Conservation (phyloP, 768 basidiomycete species). For the Pleurotus djamor region DNA sequence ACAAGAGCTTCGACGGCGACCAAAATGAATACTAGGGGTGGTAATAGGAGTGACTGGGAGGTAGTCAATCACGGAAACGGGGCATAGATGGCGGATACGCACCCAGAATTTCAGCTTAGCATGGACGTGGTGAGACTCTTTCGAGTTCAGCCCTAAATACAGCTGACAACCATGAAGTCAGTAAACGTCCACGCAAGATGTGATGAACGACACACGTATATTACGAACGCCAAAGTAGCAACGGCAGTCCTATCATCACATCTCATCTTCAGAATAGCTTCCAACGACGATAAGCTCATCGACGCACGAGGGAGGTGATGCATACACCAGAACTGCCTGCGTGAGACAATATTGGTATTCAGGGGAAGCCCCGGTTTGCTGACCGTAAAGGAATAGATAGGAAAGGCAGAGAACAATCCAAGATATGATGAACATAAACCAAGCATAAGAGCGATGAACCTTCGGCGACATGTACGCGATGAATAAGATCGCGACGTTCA, state of each 20-base stretch:
- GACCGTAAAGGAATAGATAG: constrained; percentile 3
- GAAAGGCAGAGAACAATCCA: constrained; percentile 8
- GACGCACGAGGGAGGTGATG: neutral
- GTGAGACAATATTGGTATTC: neutral
- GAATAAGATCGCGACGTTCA: neutral
- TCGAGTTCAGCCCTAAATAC: neutral
- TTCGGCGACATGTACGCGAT: neutral
- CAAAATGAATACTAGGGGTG: neutral
- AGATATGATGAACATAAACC: constrained; percentile 6
- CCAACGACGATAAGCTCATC: neutral
- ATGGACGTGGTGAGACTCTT: neutral
- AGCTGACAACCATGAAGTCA: neutral
- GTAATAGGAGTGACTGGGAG: neutral
- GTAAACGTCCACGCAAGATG: too few species aligned
- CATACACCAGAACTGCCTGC: constrained; percentile 3
- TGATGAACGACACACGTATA: neutral
- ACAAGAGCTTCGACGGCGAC: neutral
- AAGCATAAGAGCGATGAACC: neutral
- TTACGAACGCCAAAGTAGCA: neutral
- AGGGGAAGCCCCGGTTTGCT: neutral
- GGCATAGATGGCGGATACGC: neutral
- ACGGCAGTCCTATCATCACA: neutral
- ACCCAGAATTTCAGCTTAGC: too few species aligned
- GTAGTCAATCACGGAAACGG: neutral
- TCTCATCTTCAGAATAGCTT: neutral